These are phyloP conservation scores for Rheum nobile DNA, from an alignment of 148 eudicot genomes.

Conservation along the genomic window DNA sequence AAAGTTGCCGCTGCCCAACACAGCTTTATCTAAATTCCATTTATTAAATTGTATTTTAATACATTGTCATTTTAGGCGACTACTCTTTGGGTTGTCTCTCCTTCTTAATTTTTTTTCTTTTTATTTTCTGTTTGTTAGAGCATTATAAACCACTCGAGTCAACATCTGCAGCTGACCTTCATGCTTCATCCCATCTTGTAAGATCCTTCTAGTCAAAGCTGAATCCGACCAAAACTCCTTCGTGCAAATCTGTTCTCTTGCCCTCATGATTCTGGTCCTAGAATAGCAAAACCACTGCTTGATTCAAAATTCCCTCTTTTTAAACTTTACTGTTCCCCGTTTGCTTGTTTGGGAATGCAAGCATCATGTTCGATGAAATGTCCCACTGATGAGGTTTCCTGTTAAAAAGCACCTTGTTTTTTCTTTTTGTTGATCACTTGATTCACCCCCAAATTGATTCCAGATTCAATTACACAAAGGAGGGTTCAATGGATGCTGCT, in stretches of 20 bases:
- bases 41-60: neutral
- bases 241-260: neutral
- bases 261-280: neutral
- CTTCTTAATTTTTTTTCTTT: neutral
- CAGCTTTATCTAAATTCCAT: neutral
- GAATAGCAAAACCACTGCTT: neutral
- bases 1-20: neutral
- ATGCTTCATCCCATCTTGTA: neutral
- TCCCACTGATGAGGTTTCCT: neutral
- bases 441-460: neutral
- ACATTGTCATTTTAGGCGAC: neutral
- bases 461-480: neutral
- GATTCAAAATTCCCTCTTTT: neutral
- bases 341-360: neutral
- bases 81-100: neutral
- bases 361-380: neutral
- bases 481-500: slow-evolving; percentile 2
- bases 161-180: neutral
- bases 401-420: neutral
- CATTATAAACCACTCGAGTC: neutral
- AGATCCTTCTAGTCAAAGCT: neutral
- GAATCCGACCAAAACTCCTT: neutral
- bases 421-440: neutral
- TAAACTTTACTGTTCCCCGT: neutral
- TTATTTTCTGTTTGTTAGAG: neutral